Conservation (phyloP, 768 basidiomycete species). For the Boletus sp. region DNA sequence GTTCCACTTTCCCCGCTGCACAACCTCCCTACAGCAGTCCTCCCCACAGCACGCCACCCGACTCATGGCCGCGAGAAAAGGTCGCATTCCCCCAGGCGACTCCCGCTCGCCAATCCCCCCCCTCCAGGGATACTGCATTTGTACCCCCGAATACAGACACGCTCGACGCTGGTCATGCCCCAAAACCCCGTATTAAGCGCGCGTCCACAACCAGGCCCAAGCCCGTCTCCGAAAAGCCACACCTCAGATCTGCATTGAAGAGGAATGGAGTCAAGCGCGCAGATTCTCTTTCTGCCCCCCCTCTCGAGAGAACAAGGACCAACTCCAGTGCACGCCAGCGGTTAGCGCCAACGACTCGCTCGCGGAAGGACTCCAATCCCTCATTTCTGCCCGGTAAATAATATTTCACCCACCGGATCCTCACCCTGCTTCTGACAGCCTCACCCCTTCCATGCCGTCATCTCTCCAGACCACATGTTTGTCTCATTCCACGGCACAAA, state of each 20-base stretch:
- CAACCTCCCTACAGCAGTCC: slow-evolving; percentile 24
- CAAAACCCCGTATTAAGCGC: slow-evolving; percentile 37
- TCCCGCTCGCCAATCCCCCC: slow-evolving; percentile 17
- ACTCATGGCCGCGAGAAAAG: slow-evolving; percentile 37
- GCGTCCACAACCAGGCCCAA: slow-evolving; percentile 29
- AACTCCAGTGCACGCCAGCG: slow-evolving; percentile 38
- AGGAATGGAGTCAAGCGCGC: slow-evolving; percentile 36
- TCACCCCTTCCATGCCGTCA: slow-evolving; percentile 22
- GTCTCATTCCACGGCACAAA: slow-evolving; percentile 65
- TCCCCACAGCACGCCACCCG: slow-evolving; percentile 32
- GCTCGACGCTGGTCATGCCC: slow-evolving; percentile 15
- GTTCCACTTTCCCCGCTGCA: slow-evolving; percentile 7
- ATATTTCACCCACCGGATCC: not conserved
- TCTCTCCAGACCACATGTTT: slow-evolving; percentile 63
- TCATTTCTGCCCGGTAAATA: slow-evolving; percentile 31
- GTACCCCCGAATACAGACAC: slow-evolving; percentile 26
- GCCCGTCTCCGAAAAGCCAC: slow-evolving; percentile 31
- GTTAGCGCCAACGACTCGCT: slow-evolving; percentile 32
- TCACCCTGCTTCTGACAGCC: slow-evolving; percentile 20
- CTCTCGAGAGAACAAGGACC: slow-evolving; percentile 42
- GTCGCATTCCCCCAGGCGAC: slow-evolving; percentile 28
- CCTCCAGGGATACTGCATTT: slow-evolving; percentile 22
- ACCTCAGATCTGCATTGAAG: slow-evolving; percentile 60
- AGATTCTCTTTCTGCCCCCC: slow-evolving; percentile 22
- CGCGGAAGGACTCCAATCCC: slow-evolving; percentile 37